Evolutionary conservation across 768 basidiomycete species (phyloP).

Genomic region (Megacollybia marginata): DNA sequence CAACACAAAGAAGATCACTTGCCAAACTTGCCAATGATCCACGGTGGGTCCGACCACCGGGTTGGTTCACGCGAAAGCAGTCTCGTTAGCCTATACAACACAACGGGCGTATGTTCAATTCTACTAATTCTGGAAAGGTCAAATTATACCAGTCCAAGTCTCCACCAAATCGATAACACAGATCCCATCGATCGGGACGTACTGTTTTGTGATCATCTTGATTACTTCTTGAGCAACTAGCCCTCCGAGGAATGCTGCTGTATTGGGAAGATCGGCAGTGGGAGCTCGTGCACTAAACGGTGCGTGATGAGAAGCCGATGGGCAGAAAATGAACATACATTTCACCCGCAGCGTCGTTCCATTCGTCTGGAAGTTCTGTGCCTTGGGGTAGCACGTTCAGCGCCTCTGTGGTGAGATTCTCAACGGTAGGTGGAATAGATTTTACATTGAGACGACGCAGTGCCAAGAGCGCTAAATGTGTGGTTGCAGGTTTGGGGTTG

Average conservation of each 20-base stretch:
- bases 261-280: slow-evolving; percentile 84
- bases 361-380: slow-evolving; percentile 44
- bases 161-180: slow-evolving; percentile 82
- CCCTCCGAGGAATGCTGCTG: slow-evolving; percentile 89
- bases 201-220: slow-evolving; percentile 95
- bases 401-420: slow-evolving; percentile 39
- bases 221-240: slow-evolving; percentile 94
- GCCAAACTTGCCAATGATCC: too few species aligned
- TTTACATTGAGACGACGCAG: slow-evolving; percentile 27
- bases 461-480: slow-evolving; percentile 71
- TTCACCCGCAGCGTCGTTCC: slow-evolving; percentile 63
- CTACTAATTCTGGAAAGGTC: neutral
- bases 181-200: slow-evolving; percentile 82
- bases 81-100: too few species aligned
- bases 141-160: slow-evolving; percentile 62
- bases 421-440: slow-evolving; percentile 24
- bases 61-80: too few species aligned
- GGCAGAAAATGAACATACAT: slow-evolving; percentile 44
- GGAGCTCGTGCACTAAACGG: slow-evolving; percentile 58
- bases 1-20: too few species aligned
- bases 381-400: slow-evolving; percentile 41
- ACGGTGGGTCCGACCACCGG: too few species aligned
- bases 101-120: neutral
- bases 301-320: slow-evolving; percentile 8
- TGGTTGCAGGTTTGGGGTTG: slow-evolving; percentile 50